Conservation (phyloP, 176 grass and related monocot species). For the Carex cristatella region DNA sequence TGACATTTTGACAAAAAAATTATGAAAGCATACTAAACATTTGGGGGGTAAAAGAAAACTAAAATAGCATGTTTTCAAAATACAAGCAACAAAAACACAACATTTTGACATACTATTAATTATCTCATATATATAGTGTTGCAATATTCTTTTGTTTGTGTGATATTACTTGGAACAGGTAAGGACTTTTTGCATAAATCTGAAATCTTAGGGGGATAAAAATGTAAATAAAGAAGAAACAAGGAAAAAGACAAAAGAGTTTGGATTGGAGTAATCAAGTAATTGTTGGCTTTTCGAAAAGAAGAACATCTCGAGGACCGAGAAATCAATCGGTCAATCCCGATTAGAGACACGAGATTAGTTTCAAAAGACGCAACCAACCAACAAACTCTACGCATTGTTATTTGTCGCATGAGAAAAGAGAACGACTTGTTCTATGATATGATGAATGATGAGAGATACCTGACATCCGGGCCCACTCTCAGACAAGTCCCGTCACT, state of each 20-base stretch:
- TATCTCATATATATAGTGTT: too few relatives aligned
- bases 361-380: conserved; percentile 25
- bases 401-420: neutral
- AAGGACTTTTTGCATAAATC: neutral
- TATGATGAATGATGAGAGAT: neutral
- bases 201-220: neutral
- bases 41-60: too few relatives aligned
- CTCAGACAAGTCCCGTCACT: conserved; percentile 8
- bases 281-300: conserved; percentile 1
- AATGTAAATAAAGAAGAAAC: neutral
- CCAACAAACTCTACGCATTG: neutral
- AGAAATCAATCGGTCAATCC: conserved; percentile 27
- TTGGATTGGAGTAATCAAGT: conserved; percentile 18
- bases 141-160: neutral
- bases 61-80: too few relatives aligned
- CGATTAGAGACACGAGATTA: conserved; percentile 24
- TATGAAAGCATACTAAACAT: too few relatives aligned
- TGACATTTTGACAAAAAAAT: too few relatives aligned
- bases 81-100: too few relatives aligned
- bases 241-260: conserved; percentile 20
- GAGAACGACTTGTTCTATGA: neutral
- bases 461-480: neutral
- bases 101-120: too few relatives aligned
- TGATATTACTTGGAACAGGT: neutral
- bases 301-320: conserved; percentile 20